A percentile compares a stretch with the other conserved stretches of the same genome.
Evolutionary conservation across 768 basidiomycete species (phyloP).

Genomic region (Chalciporus chontae): DNA sequence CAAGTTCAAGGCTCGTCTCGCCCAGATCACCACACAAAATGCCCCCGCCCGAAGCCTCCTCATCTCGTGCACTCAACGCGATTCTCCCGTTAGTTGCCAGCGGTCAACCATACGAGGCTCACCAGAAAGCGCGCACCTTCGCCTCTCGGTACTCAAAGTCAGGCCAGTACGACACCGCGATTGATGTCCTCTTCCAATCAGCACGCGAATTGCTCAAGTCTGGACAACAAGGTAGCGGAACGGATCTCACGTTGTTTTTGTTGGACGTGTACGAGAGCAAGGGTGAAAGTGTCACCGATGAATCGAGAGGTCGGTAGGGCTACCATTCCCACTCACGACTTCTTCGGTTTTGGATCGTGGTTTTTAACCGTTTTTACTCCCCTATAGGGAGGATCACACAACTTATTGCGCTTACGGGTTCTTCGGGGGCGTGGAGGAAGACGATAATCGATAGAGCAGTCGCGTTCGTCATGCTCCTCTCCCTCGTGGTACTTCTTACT

Average conservation of each 20-base stretch:
- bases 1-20: neutral
- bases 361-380: conserved; percentile 1
- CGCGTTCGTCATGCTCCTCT: conserved; percentile 49
- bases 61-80: conserved; percentile 66
- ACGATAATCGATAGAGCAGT: conserved; percentile 82
- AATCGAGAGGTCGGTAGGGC: conserved; percentile 65
- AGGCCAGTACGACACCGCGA: conserved; percentile 77
- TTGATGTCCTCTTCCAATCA: conserved; percentile 90
- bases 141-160: conserved; percentile 85
- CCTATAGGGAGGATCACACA: conserved; percentile 79
- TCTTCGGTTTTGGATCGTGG: neutral
- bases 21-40: conserved; percentile 17
- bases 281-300: conserved; percentile 68
- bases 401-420: conserved; percentile 80
- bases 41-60: conserved; percentile 35
- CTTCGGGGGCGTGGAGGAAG: conserved; percentile 84
- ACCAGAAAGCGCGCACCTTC: conserved; percentile 95
- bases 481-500: conserved; percentile 13
- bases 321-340: neutral
- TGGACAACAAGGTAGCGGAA: conserved; percentile 86
- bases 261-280: conserved; percentile 81
- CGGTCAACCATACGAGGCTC: conserved; percentile 84
- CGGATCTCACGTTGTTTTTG: conserved; percentile 77
- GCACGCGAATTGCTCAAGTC: conserved; percentile 85
- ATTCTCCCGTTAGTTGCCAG: conserved; percentile 69